Percentiles rank a stretch among this genome's conserved stretches.
These are phyloP conservation scores for Saturnispora hagleri DNA, from an alignment of 805 yeast genomes.

Conservation along the genomic window DNA sequence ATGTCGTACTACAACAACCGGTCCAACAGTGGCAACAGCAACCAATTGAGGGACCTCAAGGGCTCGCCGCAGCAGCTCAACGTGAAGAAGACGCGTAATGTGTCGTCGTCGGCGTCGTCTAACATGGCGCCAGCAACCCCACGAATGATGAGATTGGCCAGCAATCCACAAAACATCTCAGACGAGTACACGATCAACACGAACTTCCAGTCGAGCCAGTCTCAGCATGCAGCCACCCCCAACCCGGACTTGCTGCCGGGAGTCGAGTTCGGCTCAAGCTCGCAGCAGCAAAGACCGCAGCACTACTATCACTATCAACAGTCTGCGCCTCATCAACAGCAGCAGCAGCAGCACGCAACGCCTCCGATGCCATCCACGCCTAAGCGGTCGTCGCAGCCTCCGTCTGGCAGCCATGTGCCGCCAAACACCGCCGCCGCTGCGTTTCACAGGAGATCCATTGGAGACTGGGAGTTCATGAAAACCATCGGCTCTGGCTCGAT, in stretches of 20 bases:
- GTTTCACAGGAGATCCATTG: conserved; percentile 80
- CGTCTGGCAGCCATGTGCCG: conserved; percentile 2
- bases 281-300: conserved; percentile 1
- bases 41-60: not conserved
- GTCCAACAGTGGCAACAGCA: not conserved
- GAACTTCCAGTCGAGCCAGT: conserved; percentile 13
- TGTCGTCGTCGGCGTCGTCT: conserved; percentile 8
- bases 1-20: not conserved
- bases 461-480: conserved; percentile 93
- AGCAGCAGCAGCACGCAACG: conserved; percentile 4
- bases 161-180: conserved; percentile 22
- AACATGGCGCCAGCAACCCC: conserved; percentile 57
- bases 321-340: conserved; percentile 11
- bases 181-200: conserved; percentile 21
- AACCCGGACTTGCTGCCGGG: conserved; percentile 18
- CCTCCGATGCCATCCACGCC: not conserved
- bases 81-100: conserved; percentile 7
- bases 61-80: conserved; percentile 4
- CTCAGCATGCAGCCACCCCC: conserved; percentile 9
- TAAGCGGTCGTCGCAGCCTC: not conserved
- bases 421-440: conserved; percentile 27
- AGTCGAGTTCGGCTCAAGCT: conserved; percentile 17
- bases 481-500: conserved; percentile 98
- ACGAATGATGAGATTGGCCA: conserved; percentile 53
- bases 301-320: conserved; percentile 7